These are phyloP conservation scores for Saccharomyces hybrid DNA, from an alignment of 1,139 yeast species.

Conservation along the genomic window DNA sequence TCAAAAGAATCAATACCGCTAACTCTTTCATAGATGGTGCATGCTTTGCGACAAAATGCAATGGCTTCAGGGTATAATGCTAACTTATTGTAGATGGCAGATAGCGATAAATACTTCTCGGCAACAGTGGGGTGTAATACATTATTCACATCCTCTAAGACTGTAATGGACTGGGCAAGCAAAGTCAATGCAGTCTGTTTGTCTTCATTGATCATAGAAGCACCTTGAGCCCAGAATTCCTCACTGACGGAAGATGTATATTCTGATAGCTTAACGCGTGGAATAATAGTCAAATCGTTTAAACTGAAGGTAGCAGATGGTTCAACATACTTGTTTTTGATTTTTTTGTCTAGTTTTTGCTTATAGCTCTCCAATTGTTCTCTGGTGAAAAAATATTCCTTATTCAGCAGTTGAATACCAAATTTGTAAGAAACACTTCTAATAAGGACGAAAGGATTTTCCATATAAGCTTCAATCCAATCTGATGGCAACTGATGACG, in stretches of 20 bases:
- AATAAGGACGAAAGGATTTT: conserved; percentile 44
- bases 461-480: conserved; percentile 37
- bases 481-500: conserved; percentile 48
- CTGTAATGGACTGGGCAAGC: conserved; percentile 60
- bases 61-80: conserved; percentile 55
- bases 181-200: conserved; percentile 47
- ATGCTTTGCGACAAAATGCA: conserved; percentile 60
- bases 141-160: conserved; percentile 83
- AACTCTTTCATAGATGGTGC: conserved; percentile 69
- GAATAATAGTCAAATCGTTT: conserved; percentile 65
- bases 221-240: conserved; percentile 70
- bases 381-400: conserved; percentile 36
- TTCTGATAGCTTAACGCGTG: conserved; percentile 64
- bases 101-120: conserved; percentile 54
- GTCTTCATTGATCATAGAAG: conserved; percentile 39
- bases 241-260: conserved; percentile 64
- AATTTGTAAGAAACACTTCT: conserved; percentile 69
- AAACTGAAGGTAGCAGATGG: conserved; percentile 40
- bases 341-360: conserved; percentile 37
- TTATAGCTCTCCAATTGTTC: conserved; percentile 39
- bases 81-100: conserved; percentile 60
- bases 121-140: conserved; percentile 74
- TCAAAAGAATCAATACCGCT: conserved; percentile 77
- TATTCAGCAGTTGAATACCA: conserved; percentile 76
- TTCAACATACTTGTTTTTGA: conserved; percentile 29